Conservation (phyloP, 257 asterid genomes). For the Lantana camara region DNA sequence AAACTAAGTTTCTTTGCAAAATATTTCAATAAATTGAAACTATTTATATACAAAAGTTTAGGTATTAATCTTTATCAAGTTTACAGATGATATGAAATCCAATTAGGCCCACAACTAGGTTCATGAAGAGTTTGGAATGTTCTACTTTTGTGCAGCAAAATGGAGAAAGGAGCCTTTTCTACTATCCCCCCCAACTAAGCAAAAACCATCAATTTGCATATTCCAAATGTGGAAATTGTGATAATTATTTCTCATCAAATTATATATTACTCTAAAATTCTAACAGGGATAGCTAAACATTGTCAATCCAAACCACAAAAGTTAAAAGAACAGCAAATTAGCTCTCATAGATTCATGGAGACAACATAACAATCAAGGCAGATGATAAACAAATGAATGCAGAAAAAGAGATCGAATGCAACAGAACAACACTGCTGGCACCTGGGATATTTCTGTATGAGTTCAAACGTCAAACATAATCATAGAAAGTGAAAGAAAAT, state of each 20-base stretch:
- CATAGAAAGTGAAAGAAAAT: not conserved
- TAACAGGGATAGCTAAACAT: not conserved
- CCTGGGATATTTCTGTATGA: not conserved
- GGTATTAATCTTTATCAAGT: not conserved
- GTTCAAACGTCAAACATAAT: not conserved
- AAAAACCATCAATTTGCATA: not conserved
- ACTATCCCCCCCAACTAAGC: not conserved
- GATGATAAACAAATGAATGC: not conserved
- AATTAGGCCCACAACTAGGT: not conserved
- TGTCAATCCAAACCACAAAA: not conserved
- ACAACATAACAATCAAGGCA: not conserved
- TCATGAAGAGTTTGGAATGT: not conserved
- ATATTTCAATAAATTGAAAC: not conserved
- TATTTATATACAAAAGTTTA: too few species aligned
- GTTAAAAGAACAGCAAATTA: not conserved
- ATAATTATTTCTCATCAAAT: not conserved
- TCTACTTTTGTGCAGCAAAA: not conserved
- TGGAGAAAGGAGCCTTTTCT: not conserved
- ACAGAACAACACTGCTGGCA: not conserved
- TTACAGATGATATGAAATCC: not conserved
- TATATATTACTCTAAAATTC: conserved; percentile 4
- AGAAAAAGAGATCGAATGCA: not conserved
- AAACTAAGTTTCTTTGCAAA: not conserved
- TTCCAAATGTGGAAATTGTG: not conserved
- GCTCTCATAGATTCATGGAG: conserved; percentile 3